Conservation (phyloP, 768 basidiomycete genomes). For the Lactifluus piperatus region DNA sequence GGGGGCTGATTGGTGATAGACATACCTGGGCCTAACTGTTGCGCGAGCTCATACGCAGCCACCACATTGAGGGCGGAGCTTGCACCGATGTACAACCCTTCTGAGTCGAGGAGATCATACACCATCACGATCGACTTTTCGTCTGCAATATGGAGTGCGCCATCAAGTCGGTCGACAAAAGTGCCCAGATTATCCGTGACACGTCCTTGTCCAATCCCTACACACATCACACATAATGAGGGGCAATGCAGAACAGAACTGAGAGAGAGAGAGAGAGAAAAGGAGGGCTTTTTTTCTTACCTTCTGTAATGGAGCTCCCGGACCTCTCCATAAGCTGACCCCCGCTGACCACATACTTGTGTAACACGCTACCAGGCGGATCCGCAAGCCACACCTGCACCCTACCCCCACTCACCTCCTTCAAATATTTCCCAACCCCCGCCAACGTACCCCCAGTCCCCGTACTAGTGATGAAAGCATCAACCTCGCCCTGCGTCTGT, state of each 20-base stretch:
- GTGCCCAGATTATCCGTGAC: conserved; percentile 86
- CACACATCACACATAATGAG: not conserved
- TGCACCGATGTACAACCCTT: conserved; percentile 92
- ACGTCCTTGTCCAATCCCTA: conserved; percentile 96
- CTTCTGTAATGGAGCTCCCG: conserved; percentile 91
- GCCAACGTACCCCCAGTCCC: conserved; percentile 96
- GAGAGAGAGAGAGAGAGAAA: not conserved
- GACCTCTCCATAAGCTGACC: conserved; percentile 65
- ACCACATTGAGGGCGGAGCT: conserved; percentile 93
- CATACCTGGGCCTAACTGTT: conserved; percentile 74
- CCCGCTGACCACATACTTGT: conserved; percentile 74
- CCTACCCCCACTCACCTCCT: conserved; percentile 70
- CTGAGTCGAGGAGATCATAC: conserved; percentile 83
- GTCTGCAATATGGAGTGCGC: conserved; percentile 82
- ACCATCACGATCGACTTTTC: conserved; percentile 88
- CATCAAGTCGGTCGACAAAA: conserved; percentile 67
- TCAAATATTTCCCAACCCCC: conserved; percentile 75
- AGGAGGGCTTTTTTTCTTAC: conserved; percentile 44
- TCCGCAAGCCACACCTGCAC: conserved; percentile 93
- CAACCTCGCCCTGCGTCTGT: conserved; percentile 64
- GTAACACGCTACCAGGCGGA: conserved; percentile 90
- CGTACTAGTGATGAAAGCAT: conserved; percentile 91
- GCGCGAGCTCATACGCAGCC: conserved; percentile 83
- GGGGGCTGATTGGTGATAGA: not conserved
- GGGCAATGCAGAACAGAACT: not conserved